Conservation (phyloP, 2,329 filamentous ascomycete genomes). For the Rutstroemia sp. region DNA sequence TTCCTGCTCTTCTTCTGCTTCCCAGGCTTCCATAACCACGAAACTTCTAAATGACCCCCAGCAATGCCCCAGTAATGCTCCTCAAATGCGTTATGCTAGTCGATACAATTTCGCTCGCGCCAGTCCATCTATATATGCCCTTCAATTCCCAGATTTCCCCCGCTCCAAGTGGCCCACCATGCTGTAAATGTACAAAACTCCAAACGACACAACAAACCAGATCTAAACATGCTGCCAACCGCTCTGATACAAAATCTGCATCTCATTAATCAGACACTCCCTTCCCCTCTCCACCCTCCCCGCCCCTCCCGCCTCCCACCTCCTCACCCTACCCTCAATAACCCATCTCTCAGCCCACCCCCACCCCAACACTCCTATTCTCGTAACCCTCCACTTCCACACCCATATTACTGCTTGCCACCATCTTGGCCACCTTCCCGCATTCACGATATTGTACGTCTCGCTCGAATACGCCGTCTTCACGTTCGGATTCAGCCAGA, state of each 20-base stretch:
- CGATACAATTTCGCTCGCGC: too few relatives aligned
- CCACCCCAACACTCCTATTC: background rate
- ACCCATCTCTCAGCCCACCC: background rate
- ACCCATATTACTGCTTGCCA: background rate
- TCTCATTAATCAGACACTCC: conserved; percentile 45
- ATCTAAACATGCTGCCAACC: conserved; percentile 45
- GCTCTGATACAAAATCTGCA: conserved; percentile 49
- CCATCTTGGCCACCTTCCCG: conserved; percentile 11
- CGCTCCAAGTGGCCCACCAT: too few relatives aligned
- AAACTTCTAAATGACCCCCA: too few relatives aligned
- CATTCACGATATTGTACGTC: conserved; percentile 33
- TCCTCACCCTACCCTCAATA: background rate
- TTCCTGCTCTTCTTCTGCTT: too few relatives aligned
- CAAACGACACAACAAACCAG: background rate
- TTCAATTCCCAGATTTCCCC: too few relatives aligned
- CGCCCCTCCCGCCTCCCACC: too few relatives aligned
- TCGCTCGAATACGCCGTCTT: conserved; percentile 55
- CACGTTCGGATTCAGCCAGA: conserved; percentile 62
- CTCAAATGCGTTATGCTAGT: too few relatives aligned
- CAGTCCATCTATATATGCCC: too few relatives aligned
- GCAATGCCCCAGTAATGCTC: too few relatives aligned
- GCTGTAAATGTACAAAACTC: background rate
- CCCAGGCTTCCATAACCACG: too few relatives aligned
- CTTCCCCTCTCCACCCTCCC: background rate
- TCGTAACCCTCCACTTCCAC: background rate